Base-by-base conservation (phyloP, 768 basidiomycete genomes). In the Lyophyllum decastes region DNA sequence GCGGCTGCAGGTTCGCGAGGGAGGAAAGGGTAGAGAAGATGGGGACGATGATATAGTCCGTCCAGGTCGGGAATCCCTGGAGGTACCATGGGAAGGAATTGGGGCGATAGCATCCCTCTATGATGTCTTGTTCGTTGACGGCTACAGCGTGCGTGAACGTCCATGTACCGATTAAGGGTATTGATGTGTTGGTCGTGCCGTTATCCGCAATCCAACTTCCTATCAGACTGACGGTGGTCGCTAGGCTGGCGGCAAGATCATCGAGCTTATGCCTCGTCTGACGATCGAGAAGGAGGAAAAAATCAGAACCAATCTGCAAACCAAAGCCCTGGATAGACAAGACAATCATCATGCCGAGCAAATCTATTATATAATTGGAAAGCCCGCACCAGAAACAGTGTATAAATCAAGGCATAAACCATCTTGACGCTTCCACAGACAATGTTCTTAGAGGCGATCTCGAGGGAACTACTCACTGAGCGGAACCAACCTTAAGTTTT, bases 331-430 rank as follows among this genome's bases (percentile, higher is more conserved):
- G 57, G 3, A 52, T 26, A 17, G 47, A 46, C 11, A 26, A 12
- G 35, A 35, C 11, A 34, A 54, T 41, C 49, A 48, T 10, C 22
- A 19, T 11, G 19, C 44, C 35, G 21, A 55, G 27, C 27, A n/a
- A 30, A 52, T 49, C 22, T 2, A 8, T 19, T 19, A 34, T 61
- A 57, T 43, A 40, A 45, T 44, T 10, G 30, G 10, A 4, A 22
- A 43, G n/a, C 10, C 22, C 66, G 58, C 60, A 82, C 82, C 67
- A 94, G 71, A 68, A 92, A 94, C 7, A 93, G 74, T 0, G 92
- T 92, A 64, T 92, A 93, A 30, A 94, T 91, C 59, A 94, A 77
- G n/a, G 92, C 89, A 59, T 91, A 92, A 17, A 93, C 90, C 87
- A 94, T 89, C 71, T 90, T 90, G 59, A 92, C 90, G 59, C 89